phyloP scores from a whole-genome alignment of 106 monocot species.

The Dendrobium officinale region DNA sequence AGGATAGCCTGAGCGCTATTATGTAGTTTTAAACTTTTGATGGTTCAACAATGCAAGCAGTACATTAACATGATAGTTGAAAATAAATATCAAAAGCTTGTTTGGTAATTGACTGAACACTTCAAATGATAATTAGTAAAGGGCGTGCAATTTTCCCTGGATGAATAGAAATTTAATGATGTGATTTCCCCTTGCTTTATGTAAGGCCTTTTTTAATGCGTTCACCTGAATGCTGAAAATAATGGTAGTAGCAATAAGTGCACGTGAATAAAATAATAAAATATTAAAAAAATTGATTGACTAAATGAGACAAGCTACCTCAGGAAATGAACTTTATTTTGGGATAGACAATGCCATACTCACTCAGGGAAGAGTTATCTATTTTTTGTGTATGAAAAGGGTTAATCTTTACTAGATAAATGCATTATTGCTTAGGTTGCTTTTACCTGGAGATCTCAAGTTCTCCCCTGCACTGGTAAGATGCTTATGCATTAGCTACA shows the following conservation, averaged over 20 bases:
- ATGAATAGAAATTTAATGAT: neutral
- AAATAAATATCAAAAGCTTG: neutral
- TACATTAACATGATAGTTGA: neutral
- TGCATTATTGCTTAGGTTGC: too few relatives aligned
- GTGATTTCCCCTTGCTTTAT: neutral
- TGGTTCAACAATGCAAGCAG: neutral
- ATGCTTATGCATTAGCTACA: too few relatives aligned
- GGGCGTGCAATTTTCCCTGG: neutral
- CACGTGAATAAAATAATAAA: neutral
- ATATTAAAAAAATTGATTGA: neutral
- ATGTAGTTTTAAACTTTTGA: neutral
- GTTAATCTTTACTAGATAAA: too few relatives aligned
- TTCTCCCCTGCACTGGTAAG: too few relatives aligned
- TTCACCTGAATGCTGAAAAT: neutral
- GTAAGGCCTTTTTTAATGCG: neutral
- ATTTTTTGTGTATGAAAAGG: too few relatives aligned
- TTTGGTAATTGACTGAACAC: neutral
- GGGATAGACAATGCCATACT: too few relatives aligned
- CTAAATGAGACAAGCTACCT: too few relatives aligned
- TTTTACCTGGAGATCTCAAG: too few relatives aligned
- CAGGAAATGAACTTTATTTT: too few relatives aligned
- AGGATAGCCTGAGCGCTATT: neutral
- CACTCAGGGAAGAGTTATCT: too few relatives aligned
- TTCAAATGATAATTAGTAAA: neutral
- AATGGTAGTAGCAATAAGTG: neutral